Percentiles rank a stretch among this genome's conserved stretches.
Evolutionary conservation across 305 asterid species (phyloP).

Genomic region (Solanum hybrid): DNA sequence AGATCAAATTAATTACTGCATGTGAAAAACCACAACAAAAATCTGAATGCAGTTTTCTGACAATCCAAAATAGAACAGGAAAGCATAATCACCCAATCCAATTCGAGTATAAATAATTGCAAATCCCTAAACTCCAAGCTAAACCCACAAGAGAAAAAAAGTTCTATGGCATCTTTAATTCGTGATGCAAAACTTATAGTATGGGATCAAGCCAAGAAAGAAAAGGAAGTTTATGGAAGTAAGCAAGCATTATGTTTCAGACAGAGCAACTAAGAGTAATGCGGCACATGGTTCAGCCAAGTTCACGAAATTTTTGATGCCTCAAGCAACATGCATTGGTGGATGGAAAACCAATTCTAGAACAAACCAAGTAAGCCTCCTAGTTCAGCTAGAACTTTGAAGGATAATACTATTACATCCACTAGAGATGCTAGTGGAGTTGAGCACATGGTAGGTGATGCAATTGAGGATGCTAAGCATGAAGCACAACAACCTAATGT

Average conservation of each 20-base stretch:
- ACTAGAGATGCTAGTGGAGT: constrained; percentile 30
- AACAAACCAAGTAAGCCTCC: constrained; percentile 63
- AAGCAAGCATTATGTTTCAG: constrained; percentile 83
- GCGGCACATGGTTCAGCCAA: constrained; percentile 49
- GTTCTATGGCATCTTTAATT: no score
- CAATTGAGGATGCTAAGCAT: constrained; percentile 36
- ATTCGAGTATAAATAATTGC: no score
- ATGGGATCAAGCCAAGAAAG: constrained; percentile 93
- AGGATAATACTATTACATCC: constrained; percentile 35
- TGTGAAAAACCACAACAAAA: no score
- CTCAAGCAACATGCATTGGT: constrained; percentile 53
- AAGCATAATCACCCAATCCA: no score
- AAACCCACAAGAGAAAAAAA: no score
- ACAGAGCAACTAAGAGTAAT: constrained; percentile 31
- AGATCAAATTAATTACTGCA: no score
- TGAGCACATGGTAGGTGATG: constrained; percentile 21
- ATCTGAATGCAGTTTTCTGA: no score
- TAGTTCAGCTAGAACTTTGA: constrained; percentile 49
- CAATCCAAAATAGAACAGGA: no score
- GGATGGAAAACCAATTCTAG: constrained; percentile 49
- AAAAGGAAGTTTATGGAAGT: constrained; percentile 95
- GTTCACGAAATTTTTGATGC: constrained; percentile 41
- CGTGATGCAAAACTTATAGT: no score
- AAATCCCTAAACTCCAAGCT: no score
- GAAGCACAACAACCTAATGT: constrained; percentile 38